Evolutionary conservation across 1,139 yeast genomes (phyloP), one percentile per base, ranked within the genome.

Genomic region (Lodderomyces jiufengensis): DNA sequence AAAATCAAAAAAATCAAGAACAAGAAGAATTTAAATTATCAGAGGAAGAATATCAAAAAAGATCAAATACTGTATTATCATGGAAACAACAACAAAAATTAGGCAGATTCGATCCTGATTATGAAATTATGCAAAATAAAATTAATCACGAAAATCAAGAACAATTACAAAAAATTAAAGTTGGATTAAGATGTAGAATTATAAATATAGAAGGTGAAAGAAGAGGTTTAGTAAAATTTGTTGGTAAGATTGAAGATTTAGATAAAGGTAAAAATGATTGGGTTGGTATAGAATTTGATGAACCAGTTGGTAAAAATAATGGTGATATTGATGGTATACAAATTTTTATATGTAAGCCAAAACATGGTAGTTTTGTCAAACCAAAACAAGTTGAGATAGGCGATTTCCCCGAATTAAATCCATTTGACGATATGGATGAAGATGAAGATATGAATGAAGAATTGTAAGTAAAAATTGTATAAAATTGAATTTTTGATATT

Each of bases 1-100:
- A 58, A 5, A 55, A 52, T 10, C 11, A 30, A n/a, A n/a, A n/a
- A n/a, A n/a, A n/a, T n/a, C n/a, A n/a, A n/a, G n/a, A n/a, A 6
- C 68, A 62, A 18, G 32, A n/a, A 4, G 33, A 26, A 6, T 86
- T 72, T 53, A 66, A 74, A 44, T 62, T 86, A 55, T 63, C 80
- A 3, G 86, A 81, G 33, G 80, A 73, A 34, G 87, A 80, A 31
- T 90, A 90, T 55, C 80, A 73, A 27, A 64, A 66, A 37, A 65
- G 84, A 37, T 40, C 59, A 3, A 77, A 81, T 38, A 70, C 92
- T 0, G 95, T 86, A 3, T 69, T 83, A 41, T 71, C 70, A 35
- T 90, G 95, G 95, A 88, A 88, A 57, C 70, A 71, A 41, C 61
- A 69, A 28, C 71, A 84, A 45, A 60, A 75, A 40, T 60, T 86